phyloP scores from a whole-genome alignment of 352 stramenopile species.

The Phytophthora nicotianae region DNA sequence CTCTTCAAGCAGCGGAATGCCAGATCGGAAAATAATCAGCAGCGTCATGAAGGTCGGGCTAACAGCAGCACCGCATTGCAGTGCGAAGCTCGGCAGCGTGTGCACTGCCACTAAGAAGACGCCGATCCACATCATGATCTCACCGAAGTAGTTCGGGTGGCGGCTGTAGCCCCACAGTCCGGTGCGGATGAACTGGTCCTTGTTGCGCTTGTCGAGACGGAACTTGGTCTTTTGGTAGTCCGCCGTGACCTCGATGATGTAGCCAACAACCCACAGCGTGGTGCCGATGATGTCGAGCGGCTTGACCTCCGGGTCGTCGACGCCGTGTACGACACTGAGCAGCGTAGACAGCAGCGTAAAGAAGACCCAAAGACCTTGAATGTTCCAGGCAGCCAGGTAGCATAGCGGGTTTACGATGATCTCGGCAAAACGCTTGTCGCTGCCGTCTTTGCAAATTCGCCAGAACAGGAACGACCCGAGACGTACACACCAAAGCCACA shows the following conservation, averaged over 20 bases:
- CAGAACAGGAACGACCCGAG: constrained; percentile 79
- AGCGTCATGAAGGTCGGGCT: constrained; percentile 75
- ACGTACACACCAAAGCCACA: constrained; percentile 79
- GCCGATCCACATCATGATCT: constrained; percentile 91
- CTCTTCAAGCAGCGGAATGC: constrained; percentile 84
- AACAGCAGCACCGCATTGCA: constrained; percentile 48
- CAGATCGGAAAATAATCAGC: constrained; percentile 72
- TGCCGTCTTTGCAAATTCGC: constrained; percentile 65
- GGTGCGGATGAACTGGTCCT: constrained; percentile 80
- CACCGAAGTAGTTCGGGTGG: constrained; percentile 94
- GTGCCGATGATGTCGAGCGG: constrained; percentile 50
- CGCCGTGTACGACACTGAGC: constrained; percentile 49
- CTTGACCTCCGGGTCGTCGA: constrained; percentile 27
- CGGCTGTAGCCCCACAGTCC: constrained; percentile 90
- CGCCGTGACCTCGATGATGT: constrained; percentile 71
- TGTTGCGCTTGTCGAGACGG: constrained; percentile 60
- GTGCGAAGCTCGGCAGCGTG: constrained; percentile 42
- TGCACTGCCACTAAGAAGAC: constrained; percentile 60
- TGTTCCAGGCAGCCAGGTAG: constrained; percentile 82
- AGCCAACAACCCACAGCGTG: constrained; percentile 70
- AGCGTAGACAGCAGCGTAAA: constrained; percentile 75
- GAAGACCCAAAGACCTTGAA: constrained; percentile 86
- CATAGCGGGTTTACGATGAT: constrained; percentile 66
- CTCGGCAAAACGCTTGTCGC: constrained; percentile 75
- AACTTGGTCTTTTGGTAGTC: constrained; percentile 88